A percentile compares a stretch with the other conserved stretches of the same genome.
These are phyloP conservation scores for Metarhizium anisopliae DNA, from an alignment of 2,329 filamentous ascomycete genomes.

Conservation along the genomic window DNA sequence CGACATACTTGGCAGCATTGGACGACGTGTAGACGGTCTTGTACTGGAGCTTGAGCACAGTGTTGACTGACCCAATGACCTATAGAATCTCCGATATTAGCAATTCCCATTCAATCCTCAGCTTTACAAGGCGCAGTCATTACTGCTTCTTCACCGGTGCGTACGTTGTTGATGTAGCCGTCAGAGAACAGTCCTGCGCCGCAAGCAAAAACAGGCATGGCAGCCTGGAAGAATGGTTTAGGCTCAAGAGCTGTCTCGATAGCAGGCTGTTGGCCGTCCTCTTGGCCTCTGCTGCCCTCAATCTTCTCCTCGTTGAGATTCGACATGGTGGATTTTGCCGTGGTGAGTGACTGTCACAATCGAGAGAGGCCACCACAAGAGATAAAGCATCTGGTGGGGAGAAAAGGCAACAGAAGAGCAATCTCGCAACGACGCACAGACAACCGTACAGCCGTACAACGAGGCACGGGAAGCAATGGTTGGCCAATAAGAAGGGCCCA, in stretches of 20 bases:
- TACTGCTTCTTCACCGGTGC: slow-evolving; percentile 1
- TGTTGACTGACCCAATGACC: slow-evolving; percentile 84
- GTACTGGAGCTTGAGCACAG: slow-evolving; percentile 63
- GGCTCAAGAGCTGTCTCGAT: slow-evolving; percentile 6
- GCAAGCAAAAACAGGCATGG: slow-evolving; percentile 70
- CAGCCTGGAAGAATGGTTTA: slow-evolving; percentile 14
- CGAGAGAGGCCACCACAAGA: too few relatives aligned
- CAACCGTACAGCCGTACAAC: not conserved
- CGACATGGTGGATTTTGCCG: slow-evolving; percentile 1
- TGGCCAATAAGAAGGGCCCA: not conserved
- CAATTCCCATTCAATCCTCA: not conserved
- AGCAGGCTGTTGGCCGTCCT: slow-evolving; percentile 1
- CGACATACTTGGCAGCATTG: slow-evolving; percentile 62
- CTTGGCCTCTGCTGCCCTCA: not conserved
- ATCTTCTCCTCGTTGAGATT: not conserved
- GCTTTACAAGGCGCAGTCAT: too few relatives aligned
- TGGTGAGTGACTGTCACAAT: not conserved
- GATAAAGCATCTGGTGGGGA: too few relatives aligned
- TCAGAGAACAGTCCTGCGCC: slow-evolving; percentile 87
- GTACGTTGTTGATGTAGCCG: slow-evolving; percentile 81
- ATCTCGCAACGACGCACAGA: not conserved
- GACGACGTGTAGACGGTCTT: slow-evolving; percentile 59
- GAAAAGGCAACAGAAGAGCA: not conserved
- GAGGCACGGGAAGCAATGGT: not conserved
- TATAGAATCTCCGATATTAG: slow-evolving; percentile 17